These are phyloP conservation scores for Wickerhamomyces sp. DNA, from an alignment of 1,139 yeast genomes.

Conservation along the genomic window DNA sequence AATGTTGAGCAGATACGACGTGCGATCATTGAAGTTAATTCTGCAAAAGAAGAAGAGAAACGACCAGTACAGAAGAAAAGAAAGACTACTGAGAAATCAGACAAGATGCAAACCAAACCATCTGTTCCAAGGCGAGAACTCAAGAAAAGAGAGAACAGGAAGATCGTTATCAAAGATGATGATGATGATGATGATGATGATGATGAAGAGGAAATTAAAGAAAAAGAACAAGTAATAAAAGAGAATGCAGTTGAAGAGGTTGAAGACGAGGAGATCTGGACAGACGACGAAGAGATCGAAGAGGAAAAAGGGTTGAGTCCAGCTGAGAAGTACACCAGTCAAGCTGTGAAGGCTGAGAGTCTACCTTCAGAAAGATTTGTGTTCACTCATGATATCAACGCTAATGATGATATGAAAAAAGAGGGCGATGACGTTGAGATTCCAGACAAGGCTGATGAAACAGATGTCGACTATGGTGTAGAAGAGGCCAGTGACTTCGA, in stretches of 20 bases:
- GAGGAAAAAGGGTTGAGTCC: too few relatives aligned
- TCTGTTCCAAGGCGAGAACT: not conserved
- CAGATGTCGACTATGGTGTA: not conserved
- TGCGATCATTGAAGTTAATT: slow-evolving; percentile 6
- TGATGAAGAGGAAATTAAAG: slow-evolving; percentile 1
- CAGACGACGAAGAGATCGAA: too few relatives aligned
- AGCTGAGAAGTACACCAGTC: not conserved
- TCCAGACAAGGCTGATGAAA: not conserved
- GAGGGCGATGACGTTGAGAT: not conserved
- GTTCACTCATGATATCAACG: slow-evolving; percentile 1
- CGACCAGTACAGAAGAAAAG: not conserved
- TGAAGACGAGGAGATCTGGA: too few relatives aligned
- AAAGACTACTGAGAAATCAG: not conserved
- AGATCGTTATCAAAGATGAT: not conserved
- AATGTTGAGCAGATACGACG: slow-evolving; percentile 13
- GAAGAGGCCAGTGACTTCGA: slow-evolving; percentile 1
- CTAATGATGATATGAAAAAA: not conserved
- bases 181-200: not conserved
- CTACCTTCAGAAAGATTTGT: not conserved
- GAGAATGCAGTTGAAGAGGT: not conserved
- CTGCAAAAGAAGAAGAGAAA: not conserved
- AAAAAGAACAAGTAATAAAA: not conserved
- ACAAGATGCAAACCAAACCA: not conserved
- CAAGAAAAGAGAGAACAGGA: slow-evolving; percentile 2
- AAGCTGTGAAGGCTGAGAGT: not conserved